phyloP scores from a whole-genome alignment of 2,329 filamentous ascomycete species.

The Paramyrothecium roridum region DNA sequence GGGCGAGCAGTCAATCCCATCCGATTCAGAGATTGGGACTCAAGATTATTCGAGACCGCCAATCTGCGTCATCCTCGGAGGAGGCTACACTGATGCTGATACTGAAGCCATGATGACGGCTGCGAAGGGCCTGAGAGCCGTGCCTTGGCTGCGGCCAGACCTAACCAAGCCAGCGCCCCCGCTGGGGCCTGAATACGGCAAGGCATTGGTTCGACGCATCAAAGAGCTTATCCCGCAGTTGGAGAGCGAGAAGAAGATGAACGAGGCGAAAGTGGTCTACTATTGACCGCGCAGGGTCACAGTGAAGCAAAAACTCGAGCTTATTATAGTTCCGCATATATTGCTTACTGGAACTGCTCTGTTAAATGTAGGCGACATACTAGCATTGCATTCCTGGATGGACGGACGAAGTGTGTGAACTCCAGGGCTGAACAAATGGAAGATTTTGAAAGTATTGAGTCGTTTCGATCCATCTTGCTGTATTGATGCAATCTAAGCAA shows the following conservation, averaged over 20 bases:
- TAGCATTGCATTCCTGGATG: too few species aligned
- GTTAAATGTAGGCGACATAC: too few species aligned
- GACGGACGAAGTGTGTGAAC: too few species aligned
- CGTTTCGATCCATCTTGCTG: too few species aligned
- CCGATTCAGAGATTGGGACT: slow-evolving; percentile 12
- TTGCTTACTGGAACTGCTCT: too few species aligned
- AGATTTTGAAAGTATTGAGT: too few species aligned
- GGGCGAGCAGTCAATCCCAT: slow-evolving; percentile 5
- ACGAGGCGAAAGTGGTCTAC: slow-evolving; percentile 34
- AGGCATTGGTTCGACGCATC: slow-evolving; percentile 16
- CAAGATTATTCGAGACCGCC: slow-evolving; percentile 10
- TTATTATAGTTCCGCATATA: too few species aligned
- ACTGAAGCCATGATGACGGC: slow-evolving; percentile 8
- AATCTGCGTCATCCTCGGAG: slow-evolving; percentile 16
- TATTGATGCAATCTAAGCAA: too few species aligned
- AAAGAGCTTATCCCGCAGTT: slow-evolving; percentile 17
- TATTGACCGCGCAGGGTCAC: background rate
- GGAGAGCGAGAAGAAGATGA: slow-evolving; percentile 15
- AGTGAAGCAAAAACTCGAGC: too few species aligned
- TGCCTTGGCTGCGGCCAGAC: slow-evolving; percentile 21
- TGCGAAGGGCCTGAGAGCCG: background rate
- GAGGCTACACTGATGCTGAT: slow-evolving; percentile 11
- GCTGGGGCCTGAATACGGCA: slow-evolving; percentile 20
- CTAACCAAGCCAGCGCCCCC: slow-evolving; percentile 14
- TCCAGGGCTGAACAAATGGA: too few species aligned